Base-by-base conservation (phyloP, 352 stramenopile species). In the Pythium coloratum region DNA sequence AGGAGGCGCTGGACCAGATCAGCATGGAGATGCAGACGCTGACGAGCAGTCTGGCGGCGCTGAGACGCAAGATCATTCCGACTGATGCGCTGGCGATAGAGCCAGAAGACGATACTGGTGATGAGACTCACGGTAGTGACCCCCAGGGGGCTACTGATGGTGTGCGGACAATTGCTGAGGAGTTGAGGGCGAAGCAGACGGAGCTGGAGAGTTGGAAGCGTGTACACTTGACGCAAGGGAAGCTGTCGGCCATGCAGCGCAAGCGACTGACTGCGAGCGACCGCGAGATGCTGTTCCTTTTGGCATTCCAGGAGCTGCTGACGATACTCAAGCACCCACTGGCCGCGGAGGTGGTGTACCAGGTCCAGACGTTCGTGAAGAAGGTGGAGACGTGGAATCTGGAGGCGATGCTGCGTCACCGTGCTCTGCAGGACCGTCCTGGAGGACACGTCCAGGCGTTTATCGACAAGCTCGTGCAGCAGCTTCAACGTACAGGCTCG, bases 301-400 rank as follows among this genome's bases (percentile, higher is more conserved):
- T 78, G 24, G 81, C 73, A 0, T 92, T 89, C 65, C 65, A 78
- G 12, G 81, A 92, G 56, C 70, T 94, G 3, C 32, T 92, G 8
- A 44, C 49, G 3, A 34, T 92, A 42, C 62, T 94, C 32, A 92
- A 91, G 66, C 77, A 87, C 26, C 66, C 82, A 14, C 65, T 80
- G 18, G 81, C 81, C 1, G 82, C 83, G 0, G 84, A 94, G 28
- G 46, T 92, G 12, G 86, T 94, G 53, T 91, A 94, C 64, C 78
- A 89, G 36, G 88, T 94, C 57, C 86, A 93, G 59, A 81, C 77
- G 13, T 94, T 94, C 51, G 81, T 93, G 5, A 82, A 88, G 62
- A 75, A 68, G 13, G 78, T 87, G 18, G 77, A 84, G 24, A 61
- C 84, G 14, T 90, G 81, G 80, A 72, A 89, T 55, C 61, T 89